Evolutionary conservation across 495 filamentous ascomycete species (phyloP).

Genomic region (Hyaloscypha hepaticicola): DNA sequence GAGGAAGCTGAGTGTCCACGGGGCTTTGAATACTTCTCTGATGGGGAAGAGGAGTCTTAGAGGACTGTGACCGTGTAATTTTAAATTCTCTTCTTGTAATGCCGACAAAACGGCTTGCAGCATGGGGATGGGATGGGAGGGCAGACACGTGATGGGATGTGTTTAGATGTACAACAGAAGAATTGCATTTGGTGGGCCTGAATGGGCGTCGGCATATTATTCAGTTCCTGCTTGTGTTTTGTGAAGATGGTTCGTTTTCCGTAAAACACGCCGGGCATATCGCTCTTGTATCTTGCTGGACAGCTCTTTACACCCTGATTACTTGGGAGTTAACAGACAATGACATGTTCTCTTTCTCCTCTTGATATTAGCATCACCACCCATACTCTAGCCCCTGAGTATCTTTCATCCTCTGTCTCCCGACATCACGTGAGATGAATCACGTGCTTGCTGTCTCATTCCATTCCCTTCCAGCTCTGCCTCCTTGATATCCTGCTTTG

Average conservation of each 20-base stretch:
- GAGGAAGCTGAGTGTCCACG: constrained; percentile 78
- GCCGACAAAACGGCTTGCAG: constrained; percentile 24
- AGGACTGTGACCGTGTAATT: constrained; percentile 29
- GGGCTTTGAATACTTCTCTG: constrained; percentile 85
- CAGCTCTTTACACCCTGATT: too few species aligned
- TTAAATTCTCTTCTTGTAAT: constrained; percentile 28
- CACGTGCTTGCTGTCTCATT: too few species aligned
- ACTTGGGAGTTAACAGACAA: too few species aligned
- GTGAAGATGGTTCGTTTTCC: background rate
- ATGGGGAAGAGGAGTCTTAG: constrained; percentile 62
- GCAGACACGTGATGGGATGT: background rate
- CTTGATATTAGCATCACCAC: too few species aligned
- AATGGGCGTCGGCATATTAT: background rate
- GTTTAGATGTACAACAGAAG: constrained; percentile 26
- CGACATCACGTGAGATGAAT: too few species aligned
- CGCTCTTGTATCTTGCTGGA: background rate
- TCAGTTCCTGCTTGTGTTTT: background rate
- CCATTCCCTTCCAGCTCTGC: too few species aligned
- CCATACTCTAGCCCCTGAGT: too few species aligned
- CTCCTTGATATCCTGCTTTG: too few species aligned
- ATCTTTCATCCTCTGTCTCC: too few species aligned
- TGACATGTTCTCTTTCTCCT: too few species aligned
- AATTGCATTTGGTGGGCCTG: constrained; percentile 7
- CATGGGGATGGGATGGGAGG: background rate
- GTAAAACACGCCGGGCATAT: background rate